These are phyloP conservation scores for Sphaerostilbella broomeana DNA, from an alignment of 2,329 filamentous ascomycete species.

Conservation along the genomic window DNA sequence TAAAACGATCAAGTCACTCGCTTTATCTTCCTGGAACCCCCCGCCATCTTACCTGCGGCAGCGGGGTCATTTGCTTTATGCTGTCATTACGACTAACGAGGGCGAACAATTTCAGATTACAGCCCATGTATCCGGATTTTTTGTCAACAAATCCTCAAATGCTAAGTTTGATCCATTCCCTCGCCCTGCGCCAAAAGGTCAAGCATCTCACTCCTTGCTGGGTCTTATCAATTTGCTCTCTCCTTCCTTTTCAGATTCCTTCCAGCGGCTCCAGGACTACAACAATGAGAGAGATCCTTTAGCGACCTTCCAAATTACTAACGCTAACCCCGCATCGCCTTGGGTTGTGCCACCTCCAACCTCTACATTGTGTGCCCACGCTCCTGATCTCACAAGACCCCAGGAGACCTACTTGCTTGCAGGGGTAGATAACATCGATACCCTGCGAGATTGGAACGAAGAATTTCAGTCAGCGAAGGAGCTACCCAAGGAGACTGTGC, in stretches of 20 bases:
- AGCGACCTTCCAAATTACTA: conserved; percentile 91
- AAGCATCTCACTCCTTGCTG: conserved; percentile 78
- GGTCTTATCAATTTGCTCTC: conserved; percentile 73
- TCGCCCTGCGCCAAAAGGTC: conserved; percentile 68
- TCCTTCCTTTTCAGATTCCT: conserved; percentile 71
- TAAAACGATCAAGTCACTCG: conserved; percentile 85
- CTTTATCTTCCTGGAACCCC: conserved; percentile 92
- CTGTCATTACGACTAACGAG: conserved; percentile 84
- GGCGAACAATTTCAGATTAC: conserved; percentile 94
- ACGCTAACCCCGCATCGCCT: conserved; percentile 83
- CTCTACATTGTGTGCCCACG: conserved; percentile 61
- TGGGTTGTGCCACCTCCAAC: conserved; percentile 75
- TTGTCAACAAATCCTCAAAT: conserved; percentile 92
- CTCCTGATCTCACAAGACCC: conserved; percentile 76
- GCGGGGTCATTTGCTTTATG: conserved; percentile 86
- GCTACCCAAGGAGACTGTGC: conserved; percentile 85
- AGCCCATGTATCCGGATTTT: conserved; percentile 89
- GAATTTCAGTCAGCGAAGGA: conserved; percentile 97
- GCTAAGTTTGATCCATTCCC: conserved; percentile 90
- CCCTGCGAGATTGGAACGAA: conserved; percentile 95
- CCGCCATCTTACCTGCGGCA: conserved; percentile 86
- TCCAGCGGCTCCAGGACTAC: conserved; percentile 72
- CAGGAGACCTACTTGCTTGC: conserved; percentile 89
- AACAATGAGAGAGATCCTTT: conserved; percentile 83
- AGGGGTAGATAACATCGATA: conserved; percentile 90